Evolutionary conservation across 371 early-diverging fungal genomes (phyloP).

Genomic region (Phascolomyces articulosus): DNA sequence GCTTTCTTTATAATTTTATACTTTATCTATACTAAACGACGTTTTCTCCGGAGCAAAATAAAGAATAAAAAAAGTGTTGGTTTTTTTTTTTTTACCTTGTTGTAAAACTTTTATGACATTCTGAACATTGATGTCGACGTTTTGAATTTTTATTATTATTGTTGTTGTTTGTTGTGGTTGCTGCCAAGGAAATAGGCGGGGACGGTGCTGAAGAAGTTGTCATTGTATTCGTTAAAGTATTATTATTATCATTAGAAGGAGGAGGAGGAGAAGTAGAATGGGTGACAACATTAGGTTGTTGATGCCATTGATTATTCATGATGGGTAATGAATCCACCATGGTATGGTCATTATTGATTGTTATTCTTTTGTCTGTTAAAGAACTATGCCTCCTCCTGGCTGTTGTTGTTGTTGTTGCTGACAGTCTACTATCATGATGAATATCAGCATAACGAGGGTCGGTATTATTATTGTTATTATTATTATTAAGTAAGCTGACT

Average conservation of each 20-base stretch:
- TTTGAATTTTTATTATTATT: slow-evolving; percentile 13
- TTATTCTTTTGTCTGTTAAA: slow-evolving; percentile 8
- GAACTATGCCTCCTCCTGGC: too few species aligned
- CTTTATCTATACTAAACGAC: too few species aligned
- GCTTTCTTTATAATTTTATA: neutral
- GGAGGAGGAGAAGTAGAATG: neutral
- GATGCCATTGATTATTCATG: neutral
- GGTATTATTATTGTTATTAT: neutral
- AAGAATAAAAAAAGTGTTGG: neutral
- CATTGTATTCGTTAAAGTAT: too few species aligned
- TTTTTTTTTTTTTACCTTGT: slow-evolving; percentile 34
- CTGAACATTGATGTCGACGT: slow-evolving; percentile 46
- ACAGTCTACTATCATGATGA: neutral
- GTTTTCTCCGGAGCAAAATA: neutral
- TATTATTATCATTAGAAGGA: neutral
- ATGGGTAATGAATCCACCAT: neutral
- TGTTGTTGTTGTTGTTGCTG: neutral
- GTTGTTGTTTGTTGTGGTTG: neutral
- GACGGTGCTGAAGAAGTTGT: neutral
- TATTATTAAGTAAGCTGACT: slow-evolving; percentile 23
- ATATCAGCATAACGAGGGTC: too few species aligned
- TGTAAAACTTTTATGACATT: slow-evolving; percentile 52
- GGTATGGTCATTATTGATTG: neutral
- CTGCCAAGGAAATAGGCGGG: neutral
- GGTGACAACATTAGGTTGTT: neutral